A percentile compares a stretch with the other conserved stretches of the same genome.
Evolutionary conservation across 768 basidiomycete genomes (phyloP).

Genomic region (Hebeloma cylindrosporum): DNA sequence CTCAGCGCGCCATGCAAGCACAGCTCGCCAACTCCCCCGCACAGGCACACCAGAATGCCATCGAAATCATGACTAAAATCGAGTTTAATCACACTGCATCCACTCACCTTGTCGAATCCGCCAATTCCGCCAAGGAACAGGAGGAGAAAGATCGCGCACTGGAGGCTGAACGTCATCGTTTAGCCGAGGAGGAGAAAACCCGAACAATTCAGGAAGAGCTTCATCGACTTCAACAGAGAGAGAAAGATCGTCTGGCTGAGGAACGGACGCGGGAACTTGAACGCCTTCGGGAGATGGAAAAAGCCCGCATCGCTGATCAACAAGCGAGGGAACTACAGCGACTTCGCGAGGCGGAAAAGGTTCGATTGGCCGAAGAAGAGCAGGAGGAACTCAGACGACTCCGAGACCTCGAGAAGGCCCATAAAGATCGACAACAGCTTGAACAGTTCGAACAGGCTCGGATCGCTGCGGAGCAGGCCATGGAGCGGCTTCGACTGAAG

Average conservation of each 20-base stretch:
- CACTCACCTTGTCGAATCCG: too few species aligned
- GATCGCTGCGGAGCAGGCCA: background rate
- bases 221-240: too few species aligned
- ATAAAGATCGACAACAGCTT: background rate
- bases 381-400: background rate
- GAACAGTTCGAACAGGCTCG: background rate
- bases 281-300: too few species aligned
- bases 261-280: too few species aligned
- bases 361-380: background rate
- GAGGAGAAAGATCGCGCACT: too few species aligned
- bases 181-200: too few species aligned
- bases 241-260: too few species aligned
- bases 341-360: background rate
- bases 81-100: too few species aligned
- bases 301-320: background rate
- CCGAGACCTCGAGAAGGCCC: background rate
- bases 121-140: too few species aligned
- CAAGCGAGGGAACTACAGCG: background rate
- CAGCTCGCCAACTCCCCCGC: background rate
- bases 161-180: too few species aligned
- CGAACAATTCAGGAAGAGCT: too few species aligned
- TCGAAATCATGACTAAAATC: too few species aligned
- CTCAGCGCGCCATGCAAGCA: conserved; percentile 7
- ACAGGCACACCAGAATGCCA: background rate
- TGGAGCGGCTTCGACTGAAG: background rate